phyloP scores from a whole-genome alignment of 2,329 filamentous ascomycete species.

The Diaporthe sp. region DNA sequence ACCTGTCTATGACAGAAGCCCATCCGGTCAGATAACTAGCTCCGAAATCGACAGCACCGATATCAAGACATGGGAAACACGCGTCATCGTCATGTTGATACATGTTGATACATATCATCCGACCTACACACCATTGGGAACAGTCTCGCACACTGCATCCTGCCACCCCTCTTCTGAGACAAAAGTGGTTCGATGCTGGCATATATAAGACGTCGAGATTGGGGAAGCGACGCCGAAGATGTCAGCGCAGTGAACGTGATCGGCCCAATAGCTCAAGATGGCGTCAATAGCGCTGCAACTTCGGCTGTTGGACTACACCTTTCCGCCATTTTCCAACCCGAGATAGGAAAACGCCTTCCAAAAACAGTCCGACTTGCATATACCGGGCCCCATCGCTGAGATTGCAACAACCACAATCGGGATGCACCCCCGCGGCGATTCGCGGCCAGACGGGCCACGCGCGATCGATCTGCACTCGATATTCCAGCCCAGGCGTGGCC shows the following conservation, averaged over 20 bases:
- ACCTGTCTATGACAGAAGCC: no score
- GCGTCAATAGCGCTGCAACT: conserved; percentile 20
- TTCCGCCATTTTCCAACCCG: neutral
- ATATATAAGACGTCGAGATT: neutral
- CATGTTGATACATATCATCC: neutral
- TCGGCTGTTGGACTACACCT: neutral
- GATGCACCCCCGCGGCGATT: neutral
- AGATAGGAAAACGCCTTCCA: conserved; percentile 12
- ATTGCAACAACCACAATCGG: neutral
- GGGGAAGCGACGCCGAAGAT: neutral
- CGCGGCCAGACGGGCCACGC: neutral
- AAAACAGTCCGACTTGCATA: conserved; percentile 12
- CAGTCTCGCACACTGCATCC: neutral
- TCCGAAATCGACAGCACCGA: neutral
- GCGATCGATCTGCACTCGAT: neutral
- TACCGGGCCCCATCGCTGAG: neutral
- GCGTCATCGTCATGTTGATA: neutral
- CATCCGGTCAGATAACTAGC: neutral
- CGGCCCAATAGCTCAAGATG: neutral
- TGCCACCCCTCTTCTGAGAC: neutral
- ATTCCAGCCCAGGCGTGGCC: neutral
- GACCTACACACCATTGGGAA: neutral
- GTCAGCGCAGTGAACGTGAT: neutral
- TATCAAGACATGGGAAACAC: neutral
- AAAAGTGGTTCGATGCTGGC: neutral